These are phyloP conservation scores for Herpetomonas samuelpessoai DNA, from an alignment of 208 protist genomes.

Conservation along the genomic window DNA sequence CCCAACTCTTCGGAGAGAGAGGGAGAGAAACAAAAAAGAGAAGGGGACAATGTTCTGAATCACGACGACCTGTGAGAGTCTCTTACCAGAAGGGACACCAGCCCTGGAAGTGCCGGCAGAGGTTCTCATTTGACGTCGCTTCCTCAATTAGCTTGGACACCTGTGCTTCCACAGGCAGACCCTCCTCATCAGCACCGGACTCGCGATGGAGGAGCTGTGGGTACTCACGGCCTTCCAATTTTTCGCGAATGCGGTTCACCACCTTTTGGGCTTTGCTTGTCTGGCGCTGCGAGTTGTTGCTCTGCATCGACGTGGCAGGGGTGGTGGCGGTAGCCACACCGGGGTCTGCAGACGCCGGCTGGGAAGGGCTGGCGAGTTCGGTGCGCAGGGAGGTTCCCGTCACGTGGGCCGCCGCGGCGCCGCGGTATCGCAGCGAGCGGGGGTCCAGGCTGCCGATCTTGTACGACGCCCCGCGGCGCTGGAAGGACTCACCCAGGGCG, in stretches of 20 bases:
- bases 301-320: conserved; percentile 12
- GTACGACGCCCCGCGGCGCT: conserved; percentile 23
- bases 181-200: conserved; percentile 28
- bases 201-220: conserved; percentile 12
- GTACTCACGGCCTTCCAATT: conserved; percentile 98
- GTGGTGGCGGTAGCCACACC: not conserved
- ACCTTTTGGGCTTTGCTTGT: conserved; percentile 95
- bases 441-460: conserved; percentile 19
- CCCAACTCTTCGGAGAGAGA: too few relatives aligned
- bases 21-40: too few relatives aligned
- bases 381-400: not conserved
- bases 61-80: too few relatives aligned
- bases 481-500: conserved; percentile 35
- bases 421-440: conserved; percentile 10
- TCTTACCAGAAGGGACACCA: conserved; percentile 99
- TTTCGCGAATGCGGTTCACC: conserved; percentile 96
- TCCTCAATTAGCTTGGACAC: conserved; percentile 95
- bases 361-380: not conserved
- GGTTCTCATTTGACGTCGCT: conserved; percentile 98
- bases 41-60: too few relatives aligned
- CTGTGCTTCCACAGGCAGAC: conserved; percentile 79
- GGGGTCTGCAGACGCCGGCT: not conserved
- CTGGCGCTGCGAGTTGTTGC: conserved; percentile 22
- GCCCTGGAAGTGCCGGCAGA: conserved; percentile 98
- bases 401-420: conserved; percentile 1